Base-by-base conservation (phyloP, 352 stramenopile genomes). In the Phytophthora colocasiae region DNA sequence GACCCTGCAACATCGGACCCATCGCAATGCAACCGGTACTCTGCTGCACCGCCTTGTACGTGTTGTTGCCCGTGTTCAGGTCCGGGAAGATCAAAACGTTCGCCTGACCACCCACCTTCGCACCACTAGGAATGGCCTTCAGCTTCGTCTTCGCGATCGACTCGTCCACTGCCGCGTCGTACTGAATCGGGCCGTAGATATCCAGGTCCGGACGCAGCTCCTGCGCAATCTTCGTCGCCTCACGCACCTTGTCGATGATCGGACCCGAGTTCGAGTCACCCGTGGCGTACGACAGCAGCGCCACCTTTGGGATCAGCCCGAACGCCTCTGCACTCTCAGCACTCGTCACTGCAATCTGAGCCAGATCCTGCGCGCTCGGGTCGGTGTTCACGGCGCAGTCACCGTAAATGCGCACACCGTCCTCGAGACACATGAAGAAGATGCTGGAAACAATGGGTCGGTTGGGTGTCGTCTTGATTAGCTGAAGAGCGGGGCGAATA, bases 31-130 rank as follows among this genome's bases (percentile, higher is more conserved):
- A 91, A 24, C 78, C 70, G 6, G 84, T 92, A 48, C 77, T 87
- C 73, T 92, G 84, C 66, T 92, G 89, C 29, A 96, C 91, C 4
- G 87, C 90, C 78, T 97, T 96, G 80, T 96, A 97, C 44, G 85
- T 94, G 61, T 92, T 95, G 77, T 96, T 97, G 57, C 86, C 90
- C 48, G 87, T 93, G 67, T 94, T 96, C 61, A 97, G 65, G 53
- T 96, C 86, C 38, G 88, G 90, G 69, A 96, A 97, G 63, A 95
- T 87, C 26, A 95, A 55, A 31, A 97, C 89, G 63, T 92, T 96
- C 29, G 90, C 87, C 49, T 82, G 75, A n/a, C 90, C 90, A 26
- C 81, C 90, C 15, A 96, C 85, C 53, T 81, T 81, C 6, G 81
- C 80, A 31, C 75, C 70, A 17, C 65, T 83, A 12, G 81, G 71